Evolutionary conservation across 257 asterid genomes (phyloP), one percentile per base, ranked within the genome.

Genomic region (Solanum medicagineum): DNA sequence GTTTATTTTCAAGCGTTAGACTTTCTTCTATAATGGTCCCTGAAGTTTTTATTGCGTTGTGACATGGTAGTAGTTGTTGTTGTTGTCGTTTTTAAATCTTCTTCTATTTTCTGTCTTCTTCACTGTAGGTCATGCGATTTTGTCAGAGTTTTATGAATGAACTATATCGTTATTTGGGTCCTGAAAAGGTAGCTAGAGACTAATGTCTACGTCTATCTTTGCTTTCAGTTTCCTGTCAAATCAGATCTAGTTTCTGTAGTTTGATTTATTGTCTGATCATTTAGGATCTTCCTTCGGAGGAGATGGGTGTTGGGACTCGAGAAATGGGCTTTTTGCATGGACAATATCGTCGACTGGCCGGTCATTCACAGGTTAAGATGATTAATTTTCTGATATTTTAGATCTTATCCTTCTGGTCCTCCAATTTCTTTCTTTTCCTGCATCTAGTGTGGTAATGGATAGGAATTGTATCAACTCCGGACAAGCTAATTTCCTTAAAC

Each of bases 121-220:
- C 86, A 19, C 85, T 87, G 55, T 75, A 96, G 99, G 91, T 95
- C 88, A 95, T 96, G 99, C 93, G 91, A 87, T 96, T 96, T 88
- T 96, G 99, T 87, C 99, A 96, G 91, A 95, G 98, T 92, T 95
- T 96, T 91, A 95, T 95, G 99, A 96, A 93, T 73, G 99, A 96
- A 89, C 87, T 96, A 84, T 95, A 93, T 87, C 98, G 99, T 51
- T 96, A 95, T 90, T 92, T 96, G 88, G 98, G 99, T 83, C 95
- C 97, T 79, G 99, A 96, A 87, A 95, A 96, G 98, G 99, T 95
- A 91, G 40, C 86, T 57, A 75, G 62, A 44, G 68, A 63, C 89
- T 85, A 80, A 53, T 77, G 51, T 75, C 87, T 70, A 19, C 3
- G 51, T 49, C 86, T 56, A 11, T 83, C 16, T 86, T 54, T 63